phyloP scores from a whole-genome alignment of 371 early-diverging fungal genomes.

The Aphelidium insulamus region DNA sequence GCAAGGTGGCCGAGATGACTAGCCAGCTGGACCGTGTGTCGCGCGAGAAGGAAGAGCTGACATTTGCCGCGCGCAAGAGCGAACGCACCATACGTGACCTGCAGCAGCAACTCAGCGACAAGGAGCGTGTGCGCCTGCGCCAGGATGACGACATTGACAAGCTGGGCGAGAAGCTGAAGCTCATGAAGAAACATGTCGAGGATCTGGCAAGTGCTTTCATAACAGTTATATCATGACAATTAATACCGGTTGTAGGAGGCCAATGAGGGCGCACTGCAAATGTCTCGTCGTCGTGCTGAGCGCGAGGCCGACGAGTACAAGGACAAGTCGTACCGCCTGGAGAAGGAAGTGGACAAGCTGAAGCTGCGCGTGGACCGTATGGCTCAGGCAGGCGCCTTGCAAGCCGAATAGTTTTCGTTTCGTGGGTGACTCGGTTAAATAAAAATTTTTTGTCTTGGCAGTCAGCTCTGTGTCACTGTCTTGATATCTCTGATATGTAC shows the following conservation, averaged over 20 bases:
- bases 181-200: constrained; percentile 36
- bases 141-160: constrained; percentile 45
- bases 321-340: constrained; percentile 10
- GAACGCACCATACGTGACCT: constrained; percentile 58
- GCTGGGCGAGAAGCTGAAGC: constrained; percentile 34
- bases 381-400: too few relatives aligned
- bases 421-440: too few relatives aligned
- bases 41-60: constrained; percentile 31
- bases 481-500: too few relatives aligned
- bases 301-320: constrained; percentile 36
- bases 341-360: constrained; percentile 1
- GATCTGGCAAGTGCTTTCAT: constrained; percentile 29
- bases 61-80: constrained; percentile 26
- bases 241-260: constrained; percentile 16
- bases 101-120: constrained; percentile 49
- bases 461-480: too few relatives aligned
- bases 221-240: not conserved
- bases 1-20: constrained; percentile 37
- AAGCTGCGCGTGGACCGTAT: too few relatives aligned
- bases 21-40: constrained; percentile 34
- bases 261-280: constrained; percentile 36
- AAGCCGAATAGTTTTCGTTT: too few relatives aligned
- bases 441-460: too few relatives aligned
- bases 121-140: constrained; percentile 39
- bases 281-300: constrained; percentile 49